Conservation (phyloP, 768 basidiomycete genomes). For the Tulasnella sp. region DNA sequence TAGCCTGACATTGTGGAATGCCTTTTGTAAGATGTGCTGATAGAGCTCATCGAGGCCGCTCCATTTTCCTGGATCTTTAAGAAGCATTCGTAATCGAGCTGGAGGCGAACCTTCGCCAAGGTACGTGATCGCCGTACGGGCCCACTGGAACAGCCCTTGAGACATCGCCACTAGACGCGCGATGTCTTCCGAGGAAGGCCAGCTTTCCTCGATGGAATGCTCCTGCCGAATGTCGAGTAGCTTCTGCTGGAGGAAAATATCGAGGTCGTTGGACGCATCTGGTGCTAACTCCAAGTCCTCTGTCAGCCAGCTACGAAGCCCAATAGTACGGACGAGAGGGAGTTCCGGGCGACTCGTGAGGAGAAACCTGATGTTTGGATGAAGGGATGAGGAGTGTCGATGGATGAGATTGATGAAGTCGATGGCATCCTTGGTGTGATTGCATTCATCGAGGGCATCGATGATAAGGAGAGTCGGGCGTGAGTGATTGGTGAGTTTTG, state of each 20-base stretch:
- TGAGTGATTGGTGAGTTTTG: neutral
- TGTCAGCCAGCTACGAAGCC: neutral
- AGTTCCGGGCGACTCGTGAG: neutral
- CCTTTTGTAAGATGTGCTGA: neutral
- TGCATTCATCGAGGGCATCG: neutral
- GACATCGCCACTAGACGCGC: neutral
- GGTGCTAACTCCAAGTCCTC: neutral
- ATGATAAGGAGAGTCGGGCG: neutral
- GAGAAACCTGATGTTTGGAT: neutral
- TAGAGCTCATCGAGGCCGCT: neutral
- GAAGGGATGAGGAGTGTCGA: neutral
- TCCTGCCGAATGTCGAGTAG: neutral
- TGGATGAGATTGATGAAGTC: neutral
- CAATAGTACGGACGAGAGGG: neutral
- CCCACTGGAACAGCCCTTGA: neutral
- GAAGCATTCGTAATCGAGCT: neutral
- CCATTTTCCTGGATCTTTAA: neutral
- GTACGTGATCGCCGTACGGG: neutral
- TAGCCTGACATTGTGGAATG: neutral
- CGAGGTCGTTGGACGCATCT: neutral
- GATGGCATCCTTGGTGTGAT: neutral
- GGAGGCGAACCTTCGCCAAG: neutral
- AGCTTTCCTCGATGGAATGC: neutral
- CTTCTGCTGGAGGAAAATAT: neutral
- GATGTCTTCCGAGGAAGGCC: neutral